These are phyloP conservation scores for Dittrichia graveolens DNA, from an alignment of 129 eudicot species.

Conservation along the genomic window DNA sequence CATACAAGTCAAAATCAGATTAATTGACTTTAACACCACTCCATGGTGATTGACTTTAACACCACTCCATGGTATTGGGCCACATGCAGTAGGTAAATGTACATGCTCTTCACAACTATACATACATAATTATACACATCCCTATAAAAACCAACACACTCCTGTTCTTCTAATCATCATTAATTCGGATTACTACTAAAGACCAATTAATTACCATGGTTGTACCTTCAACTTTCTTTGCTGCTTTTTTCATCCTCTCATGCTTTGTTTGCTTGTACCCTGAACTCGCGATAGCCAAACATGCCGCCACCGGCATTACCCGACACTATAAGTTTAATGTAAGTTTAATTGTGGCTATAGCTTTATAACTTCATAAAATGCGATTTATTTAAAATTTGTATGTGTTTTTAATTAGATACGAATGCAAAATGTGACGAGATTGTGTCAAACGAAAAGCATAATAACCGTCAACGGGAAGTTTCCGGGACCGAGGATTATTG, in stretches of 20 bases:
- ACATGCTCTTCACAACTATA: slow-evolving; percentile 25
- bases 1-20: slow-evolving; percentile 33
- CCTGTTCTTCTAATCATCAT: neutral
- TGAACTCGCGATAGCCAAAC: slow-evolving; percentile 30
- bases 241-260: slow-evolving; percentile 30
- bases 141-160: slow-evolving; percentile 33
- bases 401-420: slow-evolving; percentile 49
- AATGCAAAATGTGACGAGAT: slow-evolving; percentile 61
- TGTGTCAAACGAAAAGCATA: slow-evolving; percentile 64
- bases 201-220: slow-evolving; percentile 27
- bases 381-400: neutral
- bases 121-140: slow-evolving; percentile 9
- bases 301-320: slow-evolving; percentile 33
- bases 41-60: slow-evolving; percentile 43
- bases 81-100: slow-evolving; percentile 48
- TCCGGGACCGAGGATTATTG: slow-evolving; percentile 65
- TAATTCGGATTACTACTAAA: neutral
- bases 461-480: slow-evolving; percentile 65
- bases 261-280: slow-evolving; percentile 35
- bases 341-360: slow-evolving; percentile 19
- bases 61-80: slow-evolving; percentile 41
- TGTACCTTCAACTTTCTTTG: slow-evolving; percentile 26
- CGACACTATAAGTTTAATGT: slow-evolving; percentile 69
- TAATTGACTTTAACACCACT: slow-evolving; percentile 52
- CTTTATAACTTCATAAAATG: neutral